Evolutionary conservation across 176 grass and related monocot species (phyloP), one percentile per base, ranked within the genome.

Genomic region (Hyparrhenia diplandra): DNA sequence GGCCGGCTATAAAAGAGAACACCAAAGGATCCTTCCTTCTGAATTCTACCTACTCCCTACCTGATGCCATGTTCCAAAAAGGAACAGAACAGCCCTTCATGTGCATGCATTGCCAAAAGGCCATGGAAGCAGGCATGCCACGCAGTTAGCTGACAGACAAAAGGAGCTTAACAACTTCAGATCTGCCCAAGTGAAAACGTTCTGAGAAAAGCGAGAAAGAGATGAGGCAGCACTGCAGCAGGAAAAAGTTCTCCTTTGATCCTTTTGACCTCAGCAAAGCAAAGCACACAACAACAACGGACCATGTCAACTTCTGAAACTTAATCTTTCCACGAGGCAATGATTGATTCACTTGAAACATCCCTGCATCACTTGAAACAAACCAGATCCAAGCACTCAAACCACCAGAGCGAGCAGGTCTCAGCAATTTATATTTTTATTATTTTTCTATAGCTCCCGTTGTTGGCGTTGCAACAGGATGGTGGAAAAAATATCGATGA

Each of bases 191-290:
- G 39, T 13, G 64, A 37, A 79, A 34, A 3, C 10, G 62, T 57
- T 64, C 2, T 78, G 27, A 78, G 60, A 21, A 78, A 64, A 78
- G 28, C 5, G 5, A 21, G 18, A 3, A 88, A 75, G 54, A 43
- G n/a, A n/a, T 45, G 70, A 55, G 87, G 41, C 42, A 55, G 87
- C 87, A 81, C 64, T 55, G 24, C 0, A 6, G 30, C 64, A 13
- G n/a, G 59, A 52, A 70, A 51, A 70, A 29, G 43, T 17, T 43
- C 3, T 8, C 20, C 57, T 5, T 34, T 67, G 21, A 18, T 45
- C 69, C 69, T 74, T 88, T 88, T 62, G 81, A 84, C 64, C 73
- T 78, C 64, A 64, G 28, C 70, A 74, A 49, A 28, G 41, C 71
- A 63, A n/a, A n/a, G n/a, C n/a, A n/a, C n/a, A n/a, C n/a, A 13